Base-by-base conservation (phyloP, 352 stramenopile genomes). In the Globisporangium barbulae region DNA sequence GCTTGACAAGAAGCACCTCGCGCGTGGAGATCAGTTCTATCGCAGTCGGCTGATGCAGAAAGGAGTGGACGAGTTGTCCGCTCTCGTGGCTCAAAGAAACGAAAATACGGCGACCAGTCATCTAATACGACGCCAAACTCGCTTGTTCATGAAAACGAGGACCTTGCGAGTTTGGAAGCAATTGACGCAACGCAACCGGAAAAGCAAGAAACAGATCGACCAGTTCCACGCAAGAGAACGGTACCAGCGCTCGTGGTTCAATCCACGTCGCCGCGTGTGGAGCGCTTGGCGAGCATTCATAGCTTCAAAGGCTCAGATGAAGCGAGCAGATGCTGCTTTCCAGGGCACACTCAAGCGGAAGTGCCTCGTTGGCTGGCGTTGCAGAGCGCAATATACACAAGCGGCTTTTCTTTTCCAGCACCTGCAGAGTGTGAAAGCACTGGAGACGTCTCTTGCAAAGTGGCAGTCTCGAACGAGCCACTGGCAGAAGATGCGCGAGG, bases 181-280 rank as follows among this genome's bases (percentile, higher is more conserved):
- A 12, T 61, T 50, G 33, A 17, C 9, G 6, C 28, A 28, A 5
- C 22, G 19, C 6, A 33, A 15, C 7, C 42, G 19, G 17, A 10
- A 15, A 5, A 9, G 39, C 2, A 28, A 8, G 22, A 37, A 12
- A 1, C 25, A 25, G 1, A 10, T 62, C 19, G 12, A 3, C 13
- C 7, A 3, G 13, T 70, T 70, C 15, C 59, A 42, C 1, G n/a
- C 12, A 15, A 41, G 65, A 25, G 1, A n/a, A 39, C 30, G 3
- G 1, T 80, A 68, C 28, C 50, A 65, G 12, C 63, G 31, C 1
- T 81, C 73, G 21, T 62, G 70, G 45, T 81, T 60, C 13, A 77
- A 78, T 47, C 65, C 68, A 15, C 19, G 12, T 39, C 73, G 65
- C 15, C 65, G 75, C 47, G 33, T 41, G 1, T 83, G 75, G 75